Conservation (phyloP, 345 rosid genomes). For the Acer saccharum region DNA sequence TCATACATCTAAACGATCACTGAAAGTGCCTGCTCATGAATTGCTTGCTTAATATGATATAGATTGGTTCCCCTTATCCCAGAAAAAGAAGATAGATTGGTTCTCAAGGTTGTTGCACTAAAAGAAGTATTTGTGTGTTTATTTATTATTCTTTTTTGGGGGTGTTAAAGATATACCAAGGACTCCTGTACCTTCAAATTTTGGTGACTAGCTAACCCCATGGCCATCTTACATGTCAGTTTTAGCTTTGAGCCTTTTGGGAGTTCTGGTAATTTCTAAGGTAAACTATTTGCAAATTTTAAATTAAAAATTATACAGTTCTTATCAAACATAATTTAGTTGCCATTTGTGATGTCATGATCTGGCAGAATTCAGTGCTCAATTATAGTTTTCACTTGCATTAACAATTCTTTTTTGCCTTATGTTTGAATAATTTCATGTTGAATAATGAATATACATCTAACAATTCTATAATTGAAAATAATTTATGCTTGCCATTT, state of each 20-base stretch:
- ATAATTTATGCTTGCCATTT: neutral
- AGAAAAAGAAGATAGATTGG: neutral
- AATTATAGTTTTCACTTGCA: constrained; percentile 4
- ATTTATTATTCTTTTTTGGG: neutral
- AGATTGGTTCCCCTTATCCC: neutral
- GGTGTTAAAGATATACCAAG: neutral
- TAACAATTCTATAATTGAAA: neutral
- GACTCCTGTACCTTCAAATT: neutral
- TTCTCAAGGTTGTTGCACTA: neutral
- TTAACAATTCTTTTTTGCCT: neutral
- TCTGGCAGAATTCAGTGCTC: neutral
- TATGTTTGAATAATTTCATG: neutral
- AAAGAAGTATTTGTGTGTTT: neutral
- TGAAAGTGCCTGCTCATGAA: neutral
- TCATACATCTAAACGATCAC: neutral
- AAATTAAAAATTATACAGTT: neutral
- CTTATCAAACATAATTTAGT: neutral
- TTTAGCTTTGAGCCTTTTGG: neutral
- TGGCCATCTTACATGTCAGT: neutral
- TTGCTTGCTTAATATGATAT: neutral
- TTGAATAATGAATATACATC: neutral
- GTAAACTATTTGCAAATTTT: neutral
- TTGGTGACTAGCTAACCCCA: constrained; percentile 8
- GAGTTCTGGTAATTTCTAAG: neutral
- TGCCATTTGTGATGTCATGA: constrained; percentile 5